Base-by-base conservation (phyloP, 345 rosid species). In the Rhizophora apiculata region DNA sequence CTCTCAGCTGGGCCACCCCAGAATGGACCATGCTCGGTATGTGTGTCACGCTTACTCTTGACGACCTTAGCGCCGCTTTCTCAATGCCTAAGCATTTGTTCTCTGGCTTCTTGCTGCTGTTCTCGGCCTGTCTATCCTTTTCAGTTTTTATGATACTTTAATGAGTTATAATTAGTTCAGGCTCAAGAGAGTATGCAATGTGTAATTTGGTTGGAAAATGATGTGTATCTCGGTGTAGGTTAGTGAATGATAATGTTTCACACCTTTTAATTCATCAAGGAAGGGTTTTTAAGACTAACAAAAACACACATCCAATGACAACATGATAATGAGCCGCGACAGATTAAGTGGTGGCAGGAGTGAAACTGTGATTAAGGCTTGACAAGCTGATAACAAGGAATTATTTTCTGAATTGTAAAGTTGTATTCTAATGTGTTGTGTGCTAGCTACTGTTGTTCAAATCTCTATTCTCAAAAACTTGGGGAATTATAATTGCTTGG, bases 41-140 rank as follows among this genome's bases (percentile, higher is more conserved):
- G 98, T 96, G 96, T 26, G 88, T 91, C 93, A 89, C 98, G 64
- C 91, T 91, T 80, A 86, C 92, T 20, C 78, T 93, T 11, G 90
- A 89, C 61, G 98, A 91, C 79, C 96, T 91, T 70, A 89, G 91
- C 29, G 80, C 81, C 7, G 96, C 96, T 22, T 72, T 94, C 8
- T 83, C 90, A 57, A 89, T 91, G 98, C 97, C 96, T 3, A 89
- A 85, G 76, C 89, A 94, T 81, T 73, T 94, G 65, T 21, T 94
- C 26, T 70, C 88, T 46, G 96, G 97, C 46, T 88, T 94, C 62
- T 32, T 85, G 18, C 88, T 94, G 57, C 96, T 91, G 81, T 94
- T 88, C 80, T 87, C 95, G 91, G 98, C 90, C 1, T 58, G 91
- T 73, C 39, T 22, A 57, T 46, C 63, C 59, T 8, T 68, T 69